These are phyloP conservation scores for Tricholoma saponaceum DNA, from an alignment of 768 basidiomycete species.

Conservation along the genomic window DNA sequence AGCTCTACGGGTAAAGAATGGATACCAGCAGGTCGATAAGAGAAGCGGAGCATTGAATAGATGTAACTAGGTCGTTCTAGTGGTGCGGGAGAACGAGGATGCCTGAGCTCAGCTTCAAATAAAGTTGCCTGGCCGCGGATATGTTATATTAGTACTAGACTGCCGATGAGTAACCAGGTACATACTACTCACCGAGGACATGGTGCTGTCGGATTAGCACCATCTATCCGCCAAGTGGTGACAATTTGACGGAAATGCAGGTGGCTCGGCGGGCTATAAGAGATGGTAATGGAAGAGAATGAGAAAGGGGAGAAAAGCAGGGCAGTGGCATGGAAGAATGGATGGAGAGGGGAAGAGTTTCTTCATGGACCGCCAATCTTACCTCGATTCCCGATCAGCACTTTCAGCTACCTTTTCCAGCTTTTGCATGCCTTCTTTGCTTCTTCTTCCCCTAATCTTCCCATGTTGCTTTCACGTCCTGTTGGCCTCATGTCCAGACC, in stretches of 20 bases:
- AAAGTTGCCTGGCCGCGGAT: constrained; percentile 1
- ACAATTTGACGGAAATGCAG: not conserved
- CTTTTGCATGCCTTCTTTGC: not conserved
- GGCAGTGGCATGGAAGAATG: not conserved
- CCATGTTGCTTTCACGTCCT: not conserved
- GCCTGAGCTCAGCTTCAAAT: not conserved
- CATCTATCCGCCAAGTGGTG: constrained; percentile 1
- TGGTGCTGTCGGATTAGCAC: not conserved
- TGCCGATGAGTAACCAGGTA: not conserved
- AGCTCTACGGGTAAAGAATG: constrained; percentile 56
- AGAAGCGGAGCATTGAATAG: constrained; percentile 12
- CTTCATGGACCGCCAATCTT: constrained; percentile 3
- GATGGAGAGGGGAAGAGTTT: not conserved
- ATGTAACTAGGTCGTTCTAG: constrained; percentile 5
- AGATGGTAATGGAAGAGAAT: not conserved
- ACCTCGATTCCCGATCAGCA: constrained; percentile 2
- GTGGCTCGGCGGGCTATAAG: not conserved
- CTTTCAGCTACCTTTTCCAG: constrained; percentile 1
- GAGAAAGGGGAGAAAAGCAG: not conserved
- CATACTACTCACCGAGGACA: not conserved
- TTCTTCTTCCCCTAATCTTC: constrained; percentile 1
- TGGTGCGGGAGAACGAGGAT: not conserved
- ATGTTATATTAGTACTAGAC: not conserved
- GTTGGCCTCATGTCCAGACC: not conserved
- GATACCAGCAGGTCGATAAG: constrained; percentile 26